Evolutionary conservation across 768 basidiomycete genomes (phyloP).

Genomic region (Inosperma sp.): DNA sequence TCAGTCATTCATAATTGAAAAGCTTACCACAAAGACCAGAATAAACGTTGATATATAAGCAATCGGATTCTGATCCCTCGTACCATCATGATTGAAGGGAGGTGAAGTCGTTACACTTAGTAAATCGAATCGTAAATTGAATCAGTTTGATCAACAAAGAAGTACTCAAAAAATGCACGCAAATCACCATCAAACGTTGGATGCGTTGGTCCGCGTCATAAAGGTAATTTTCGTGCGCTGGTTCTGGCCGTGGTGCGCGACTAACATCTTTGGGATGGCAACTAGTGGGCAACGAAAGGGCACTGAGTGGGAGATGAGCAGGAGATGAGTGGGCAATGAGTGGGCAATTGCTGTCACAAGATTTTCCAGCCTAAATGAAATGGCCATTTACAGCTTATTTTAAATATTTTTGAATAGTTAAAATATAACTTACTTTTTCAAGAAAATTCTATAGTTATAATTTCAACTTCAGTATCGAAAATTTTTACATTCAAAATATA

Average conservation of each 20-base stretch:
- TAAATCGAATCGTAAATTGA: no score
- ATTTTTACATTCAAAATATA: neutral
- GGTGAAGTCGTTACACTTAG: slow-evolving; percentile 55
- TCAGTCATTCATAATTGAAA: neutral
- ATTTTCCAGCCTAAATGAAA: neutral
- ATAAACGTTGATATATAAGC: slow-evolving; percentile 63
- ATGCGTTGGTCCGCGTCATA: no score
- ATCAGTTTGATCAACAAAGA: no score
- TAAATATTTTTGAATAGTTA: neutral
- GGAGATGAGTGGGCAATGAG: neutral
- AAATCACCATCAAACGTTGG: no score
- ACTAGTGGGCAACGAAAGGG: no score
- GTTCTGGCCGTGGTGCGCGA: no score
- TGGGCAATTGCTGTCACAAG: neutral
- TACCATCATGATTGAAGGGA: slow-evolving; percentile 63
- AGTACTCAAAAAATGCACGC: no score
- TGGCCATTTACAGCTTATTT: neutral
- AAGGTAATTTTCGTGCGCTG: no score
- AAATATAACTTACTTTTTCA: neutral
- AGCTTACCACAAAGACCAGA: slow-evolving; percentile 53
- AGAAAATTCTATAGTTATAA: neutral
- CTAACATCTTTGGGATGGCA: no score
- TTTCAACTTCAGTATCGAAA: neutral
- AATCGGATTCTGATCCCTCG: slow-evolving; percentile 52
- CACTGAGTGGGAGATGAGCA: neutral